phyloP scores from a whole-genome alignment of 164 flowering plant genomes.

The Aristolochia californica region DNA sequence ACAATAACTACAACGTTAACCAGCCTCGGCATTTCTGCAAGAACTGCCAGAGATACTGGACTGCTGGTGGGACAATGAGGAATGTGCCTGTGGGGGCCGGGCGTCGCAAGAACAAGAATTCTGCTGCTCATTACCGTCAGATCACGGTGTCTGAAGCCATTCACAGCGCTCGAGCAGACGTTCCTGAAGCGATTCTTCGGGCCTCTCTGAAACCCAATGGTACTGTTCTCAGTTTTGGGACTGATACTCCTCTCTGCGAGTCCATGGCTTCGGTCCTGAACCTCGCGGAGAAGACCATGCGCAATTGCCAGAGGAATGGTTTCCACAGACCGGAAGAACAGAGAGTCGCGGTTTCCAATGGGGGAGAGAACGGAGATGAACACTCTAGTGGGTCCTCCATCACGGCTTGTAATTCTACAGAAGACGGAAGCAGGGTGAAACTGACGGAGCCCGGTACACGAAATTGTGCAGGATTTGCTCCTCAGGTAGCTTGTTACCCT shows the following conservation, averaged over 20 bases:
- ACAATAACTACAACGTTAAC: constrained; percentile 72
- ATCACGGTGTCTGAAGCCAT: constrained; percentile 55
- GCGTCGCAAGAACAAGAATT: constrained; percentile 73
- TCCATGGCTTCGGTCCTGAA: constrained; percentile 47
- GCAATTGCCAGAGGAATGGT: constrained; percentile 29
- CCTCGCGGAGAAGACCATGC: constrained; percentile 29
- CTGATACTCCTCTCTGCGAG: constrained; percentile 46
- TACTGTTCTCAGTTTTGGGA: constrained; percentile 47
- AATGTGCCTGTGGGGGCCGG: constrained; percentile 90
- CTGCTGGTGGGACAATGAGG: constrained; percentile 88
- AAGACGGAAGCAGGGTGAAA: constrained; percentile 19
- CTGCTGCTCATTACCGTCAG: constrained; percentile 45
- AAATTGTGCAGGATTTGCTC: constrained; percentile 30
- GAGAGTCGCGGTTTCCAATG: constrained; percentile 17
- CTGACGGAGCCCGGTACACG: constrained; percentile 17
- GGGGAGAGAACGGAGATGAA: constrained; percentile 39
- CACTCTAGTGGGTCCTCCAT: constrained; percentile 39
- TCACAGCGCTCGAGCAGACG: constrained; percentile 29
- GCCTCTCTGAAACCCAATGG: constrained; percentile 31
- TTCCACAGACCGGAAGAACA: constrained; percentile 24
- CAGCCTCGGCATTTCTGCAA: constrained; percentile 89
- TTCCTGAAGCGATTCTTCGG: constrained; percentile 25
- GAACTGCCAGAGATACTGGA: constrained; percentile 87
- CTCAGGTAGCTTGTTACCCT: constrained; percentile 39
- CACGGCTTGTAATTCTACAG: constrained; percentile 27